Evolutionary conservation across 129 eudicot genomes (phyloP).

Genomic region (Artemisia annua): DNA sequence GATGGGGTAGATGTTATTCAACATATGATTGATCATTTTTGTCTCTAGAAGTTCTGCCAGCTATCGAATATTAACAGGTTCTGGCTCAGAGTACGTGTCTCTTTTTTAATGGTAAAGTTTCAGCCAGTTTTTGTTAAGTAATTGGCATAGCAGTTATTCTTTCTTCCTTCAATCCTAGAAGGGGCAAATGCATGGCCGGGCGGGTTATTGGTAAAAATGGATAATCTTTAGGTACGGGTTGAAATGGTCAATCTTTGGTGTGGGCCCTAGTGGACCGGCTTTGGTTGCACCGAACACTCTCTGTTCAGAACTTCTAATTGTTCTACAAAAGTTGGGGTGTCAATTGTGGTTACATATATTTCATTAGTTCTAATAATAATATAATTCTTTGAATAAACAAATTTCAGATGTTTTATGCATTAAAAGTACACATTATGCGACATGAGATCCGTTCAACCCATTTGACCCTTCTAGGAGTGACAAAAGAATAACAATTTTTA

Average conservation of each 20-base stretch:
- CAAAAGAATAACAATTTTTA: neutral
- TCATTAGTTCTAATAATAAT: neutral
- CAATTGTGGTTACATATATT: neutral
- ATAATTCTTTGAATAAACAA: neutral
- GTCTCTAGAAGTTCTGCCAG: slow-evolving; percentile 34
- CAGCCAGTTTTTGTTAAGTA: neutral
- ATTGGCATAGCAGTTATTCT: neutral
- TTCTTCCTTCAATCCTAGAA: neutral
- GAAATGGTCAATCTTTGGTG: neutral
- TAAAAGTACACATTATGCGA: neutral
- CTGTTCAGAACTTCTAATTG: neutral
- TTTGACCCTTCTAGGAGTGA: too few relatives aligned
- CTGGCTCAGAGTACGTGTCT: slow-evolving; percentile 14
- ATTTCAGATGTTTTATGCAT: neutral
- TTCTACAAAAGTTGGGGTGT: neutral
- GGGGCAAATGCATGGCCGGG: neutral
- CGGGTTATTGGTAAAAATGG: neutral
- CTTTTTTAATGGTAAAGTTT: slow-evolving; percentile 16
- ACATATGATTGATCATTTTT: slow-evolving; percentile 92
- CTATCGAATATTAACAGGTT: slow-evolving; percentile 19
- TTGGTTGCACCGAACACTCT: too few relatives aligned
- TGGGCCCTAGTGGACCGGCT: too few relatives aligned
- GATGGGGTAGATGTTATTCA: slow-evolving; percentile 95
- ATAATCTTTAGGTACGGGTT: neutral
- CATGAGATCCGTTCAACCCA: neutral